Base-by-base conservation (phyloP, 768 basidiomycete species). In the Kondoa malvinella region DNA sequence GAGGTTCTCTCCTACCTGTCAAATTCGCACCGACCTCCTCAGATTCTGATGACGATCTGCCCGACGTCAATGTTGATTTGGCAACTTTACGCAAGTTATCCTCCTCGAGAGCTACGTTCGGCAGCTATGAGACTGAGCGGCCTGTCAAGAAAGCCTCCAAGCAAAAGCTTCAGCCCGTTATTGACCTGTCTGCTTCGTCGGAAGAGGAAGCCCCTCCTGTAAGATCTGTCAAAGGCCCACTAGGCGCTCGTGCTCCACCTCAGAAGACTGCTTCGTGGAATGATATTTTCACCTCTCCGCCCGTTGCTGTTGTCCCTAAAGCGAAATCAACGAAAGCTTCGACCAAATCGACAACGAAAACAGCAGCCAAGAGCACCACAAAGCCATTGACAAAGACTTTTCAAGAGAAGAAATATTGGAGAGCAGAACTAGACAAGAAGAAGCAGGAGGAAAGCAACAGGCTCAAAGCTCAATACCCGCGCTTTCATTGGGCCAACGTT, bases 401-500 rank as follows among this genome's bases (percentile, higher is more conserved):
- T 32, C 30, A 12, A 33, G 26, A 32, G 12, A 32, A 31, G 25
- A 14, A 14, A 31, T 60, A 27, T 63, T 27, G 29, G 61, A 63
- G 14, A 63, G 31, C 15, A 32, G 27, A 16, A 12, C 61, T 4
- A 17, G 8, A 27, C 15, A 63, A 31, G 27, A 8, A 63, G 61
- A 16, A 32, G 30, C n/a, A 31, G n/a, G 32, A 63, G 33, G 32
- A 63, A 17, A 32, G 8, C 16, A 8, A 31, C 3, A 33, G 17
- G 17, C 61, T 27, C 27, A 17, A 12, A 4, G 8, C 4, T 3
- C 27, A 33, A 27, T 33, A 26, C 27, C 61, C 61, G n/a, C 61
- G 14, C 32, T 63, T 63, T 32, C 27, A 30, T 33, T 63, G 61
- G 61, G 31, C 8, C 40, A 63, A 33, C 61, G 27, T 29, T 63